Conservation (phyloP, 805 yeast species). For the Metschnikowia sp. region DNA sequence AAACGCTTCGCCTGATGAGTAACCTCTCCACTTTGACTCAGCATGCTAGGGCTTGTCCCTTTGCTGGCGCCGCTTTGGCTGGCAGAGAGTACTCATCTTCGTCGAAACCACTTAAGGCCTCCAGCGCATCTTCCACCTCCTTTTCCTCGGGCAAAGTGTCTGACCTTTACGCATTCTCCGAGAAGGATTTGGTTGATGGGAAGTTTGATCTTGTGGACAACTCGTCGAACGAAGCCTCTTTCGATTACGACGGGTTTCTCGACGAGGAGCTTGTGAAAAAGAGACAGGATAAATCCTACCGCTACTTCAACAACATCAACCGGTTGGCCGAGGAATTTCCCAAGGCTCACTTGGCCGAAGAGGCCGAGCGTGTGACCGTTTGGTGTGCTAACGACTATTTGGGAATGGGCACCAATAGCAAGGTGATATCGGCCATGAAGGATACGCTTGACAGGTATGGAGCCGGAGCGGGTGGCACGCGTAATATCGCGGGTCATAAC, state of each 20-base stretch:
- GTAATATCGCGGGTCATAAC: conserved; percentile 98
- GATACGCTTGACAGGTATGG: conserved; percentile 83
- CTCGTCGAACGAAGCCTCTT: conserved; percentile 48
- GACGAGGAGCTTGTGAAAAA: conserved; percentile 66
- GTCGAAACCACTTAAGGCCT: conserved; percentile 43
- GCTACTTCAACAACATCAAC: conserved; percentile 96
- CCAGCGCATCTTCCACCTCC: conserved; percentile 36
- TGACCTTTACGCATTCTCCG: conserved; percentile 32
- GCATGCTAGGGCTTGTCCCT: conserved; percentile 81
- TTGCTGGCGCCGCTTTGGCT: conserved; percentile 75
- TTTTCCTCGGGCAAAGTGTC: conserved; percentile 27
- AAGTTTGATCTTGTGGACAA: conserved; percentile 21
- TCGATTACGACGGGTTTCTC: conserved; percentile 72
- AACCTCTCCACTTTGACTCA: conserved; percentile 40
- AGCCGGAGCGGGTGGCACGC: conserved; percentile 98
- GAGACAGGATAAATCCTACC: conserved; percentile 85
- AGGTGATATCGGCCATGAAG: conserved; percentile 74
- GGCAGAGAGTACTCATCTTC: conserved; percentile 47
- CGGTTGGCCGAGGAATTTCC: conserved; percentile 94
- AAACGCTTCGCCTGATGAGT: conserved; percentile 57
- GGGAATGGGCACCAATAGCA: conserved; percentile 85
- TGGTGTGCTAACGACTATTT: conserved; percentile 99
- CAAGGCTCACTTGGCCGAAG: conserved; percentile 74
- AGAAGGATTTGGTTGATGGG: conserved; percentile 24
- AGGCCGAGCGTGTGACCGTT: conserved; percentile 85